Base-by-base conservation (phyloP, 106 monocot genomes). In the Chionographis japonica region DNA sequence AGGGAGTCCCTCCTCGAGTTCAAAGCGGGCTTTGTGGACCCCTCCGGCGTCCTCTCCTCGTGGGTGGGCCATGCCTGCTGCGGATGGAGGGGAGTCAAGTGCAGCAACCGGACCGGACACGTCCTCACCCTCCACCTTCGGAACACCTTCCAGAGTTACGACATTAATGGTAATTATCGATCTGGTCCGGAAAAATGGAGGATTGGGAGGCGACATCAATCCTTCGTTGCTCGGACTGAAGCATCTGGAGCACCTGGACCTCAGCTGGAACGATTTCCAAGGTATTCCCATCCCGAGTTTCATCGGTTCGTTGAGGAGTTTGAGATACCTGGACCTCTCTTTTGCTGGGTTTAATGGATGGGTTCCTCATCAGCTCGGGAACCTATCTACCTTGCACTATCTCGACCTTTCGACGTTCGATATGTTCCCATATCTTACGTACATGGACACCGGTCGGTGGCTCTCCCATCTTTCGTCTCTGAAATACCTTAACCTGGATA, bases 1-100 rank as follows among this genome's bases (percentile, higher is more conserved):
- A 71, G 75, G 58, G 37, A 41, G 17, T 71, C 81, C 0, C 86
- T 86, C n/a, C 37, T 82, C 14, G 54, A 56, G 9, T 71, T 82
- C 71, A 81, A 68, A 57, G 5, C 10, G 16, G 58, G 52, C 35
- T 19, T 86, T 13, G 2, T 9, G 2, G 78, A 81, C 40, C 63
- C 74, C 12, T 8, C 0, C 10, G 12, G 59, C 8, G 8, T 41
- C 36, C 63, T 86, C 5, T 75, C 78, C 12, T 86, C 79, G 1
- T 86, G 86, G 86, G 15, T 1, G 0, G 78, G 71, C 27, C 4
- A 4, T 11, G 73, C 79, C 37, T 86, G 82, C 65, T 86, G 86
- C 41, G 46, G 17, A 9, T 86, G 86, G 82, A 42, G 4, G 10
- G 79, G 82, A 16, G 55, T 86, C 6, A 4, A 15, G 2, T 86